Evolutionary conservation across 768 basidiomycete species (phyloP).

Genomic region (Lentinula aciculospora): DNA sequence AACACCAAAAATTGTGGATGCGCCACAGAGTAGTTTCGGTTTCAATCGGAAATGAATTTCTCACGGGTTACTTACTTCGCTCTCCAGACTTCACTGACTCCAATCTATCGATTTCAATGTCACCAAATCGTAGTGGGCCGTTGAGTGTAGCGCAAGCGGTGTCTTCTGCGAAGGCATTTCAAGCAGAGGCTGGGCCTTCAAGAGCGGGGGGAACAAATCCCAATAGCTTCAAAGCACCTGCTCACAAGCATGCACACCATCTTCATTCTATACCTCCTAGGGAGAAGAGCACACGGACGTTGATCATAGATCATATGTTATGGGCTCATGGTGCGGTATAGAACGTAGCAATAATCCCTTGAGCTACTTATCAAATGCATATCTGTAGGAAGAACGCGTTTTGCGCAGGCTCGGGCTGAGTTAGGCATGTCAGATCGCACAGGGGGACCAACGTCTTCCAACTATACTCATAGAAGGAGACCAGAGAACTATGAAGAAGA

Average conservation of each 20-base stretch:
- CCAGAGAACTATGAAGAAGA: conserved; percentile 78
- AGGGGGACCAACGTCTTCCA: conserved; percentile 55
- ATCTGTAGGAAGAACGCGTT: conserved; percentile 56
- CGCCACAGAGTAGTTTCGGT: neutral
- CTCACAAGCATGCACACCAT: conserved; percentile 86
- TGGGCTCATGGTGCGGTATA: conserved; percentile 61
- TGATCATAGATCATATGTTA: conserved; percentile 84
- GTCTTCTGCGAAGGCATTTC: neutral
- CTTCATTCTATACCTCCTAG: conserved; percentile 81
- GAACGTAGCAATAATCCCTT: neutral
- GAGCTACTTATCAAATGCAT: neutral
- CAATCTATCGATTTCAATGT: neutral
- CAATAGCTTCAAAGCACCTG: conserved; percentile 57
- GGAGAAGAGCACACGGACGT: conserved; percentile 83
- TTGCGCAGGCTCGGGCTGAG: conserved; percentile 80
- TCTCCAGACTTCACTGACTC: neutral
- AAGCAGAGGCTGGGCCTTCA: neutral
- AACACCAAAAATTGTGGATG: neutral
- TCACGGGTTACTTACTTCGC: neutral
- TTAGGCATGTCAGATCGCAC: conserved; percentile 82
- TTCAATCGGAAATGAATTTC: neutral
- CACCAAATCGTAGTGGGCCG: conserved; percentile 5
- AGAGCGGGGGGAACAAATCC: conserved; percentile 4
- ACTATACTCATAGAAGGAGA: conserved; percentile 58
- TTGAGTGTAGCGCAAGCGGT: conserved; percentile 5